Evolutionary conservation across 257 asterid genomes (phyloP).

Genomic region (Solanum boliviense): DNA sequence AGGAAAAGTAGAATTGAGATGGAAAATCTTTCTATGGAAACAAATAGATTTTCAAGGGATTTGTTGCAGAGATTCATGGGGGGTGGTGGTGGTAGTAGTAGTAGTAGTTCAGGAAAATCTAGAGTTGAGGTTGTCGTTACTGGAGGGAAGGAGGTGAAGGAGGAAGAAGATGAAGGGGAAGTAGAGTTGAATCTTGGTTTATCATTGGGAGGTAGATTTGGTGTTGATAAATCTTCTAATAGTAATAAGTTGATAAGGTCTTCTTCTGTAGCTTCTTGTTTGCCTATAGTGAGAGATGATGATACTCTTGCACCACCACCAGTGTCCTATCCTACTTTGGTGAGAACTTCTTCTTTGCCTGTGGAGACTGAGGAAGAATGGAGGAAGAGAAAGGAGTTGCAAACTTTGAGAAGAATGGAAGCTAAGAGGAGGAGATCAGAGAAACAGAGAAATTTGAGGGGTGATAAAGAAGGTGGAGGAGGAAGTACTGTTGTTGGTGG

Average conservation of each 20-base stretch:
- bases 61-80: conserved; percentile 70
- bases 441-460: conserved; percentile 54
- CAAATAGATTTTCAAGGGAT: conserved; percentile 49
- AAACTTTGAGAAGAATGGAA: conserved; percentile 82
- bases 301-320: conserved; percentile 26
- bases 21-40: conserved; percentile 49
- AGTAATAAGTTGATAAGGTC: conserved; percentile 47
- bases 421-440: conserved; percentile 87
- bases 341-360: conserved; percentile 76
- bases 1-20: conserved; percentile 30
- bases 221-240: conserved; percentile 47
- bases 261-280: conserved; percentile 64
- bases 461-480: conserved; percentile 24
- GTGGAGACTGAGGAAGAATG: conserved; percentile 87
- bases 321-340: conserved; percentile 30
- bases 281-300: conserved; percentile 57
- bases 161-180: conserved; percentile 20
- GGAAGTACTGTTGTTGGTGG: conserved; percentile 10
- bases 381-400: conserved; percentile 90
- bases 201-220: conserved; percentile 89
- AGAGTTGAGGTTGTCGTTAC: background rate
- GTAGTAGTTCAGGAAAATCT: conserved; percentile 11
- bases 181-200: conserved; percentile 89
- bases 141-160: conserved; percentile 14
- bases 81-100: background rate